Conservation (phyloP, 345 rosid genomes). For the Arabis alpina region DNA sequence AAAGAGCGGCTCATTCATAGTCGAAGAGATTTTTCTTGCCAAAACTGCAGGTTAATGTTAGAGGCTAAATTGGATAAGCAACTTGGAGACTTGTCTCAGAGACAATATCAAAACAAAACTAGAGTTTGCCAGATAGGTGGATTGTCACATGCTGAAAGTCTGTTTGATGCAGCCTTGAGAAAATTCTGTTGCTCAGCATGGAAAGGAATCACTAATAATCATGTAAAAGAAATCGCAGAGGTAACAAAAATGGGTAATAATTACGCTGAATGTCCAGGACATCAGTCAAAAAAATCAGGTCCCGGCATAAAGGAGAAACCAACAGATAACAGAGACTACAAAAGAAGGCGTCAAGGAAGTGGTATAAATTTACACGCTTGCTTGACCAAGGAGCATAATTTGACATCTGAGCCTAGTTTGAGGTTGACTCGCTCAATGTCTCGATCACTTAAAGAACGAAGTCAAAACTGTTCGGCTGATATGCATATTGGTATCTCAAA, state of each 20-base stretch:
- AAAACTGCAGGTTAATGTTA: constrained; percentile 58
- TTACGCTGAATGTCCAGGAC: too few species aligned
- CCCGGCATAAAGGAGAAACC: constrained; percentile 33
- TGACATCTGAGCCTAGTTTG: constrained; percentile 31
- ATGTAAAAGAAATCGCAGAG: too few species aligned
- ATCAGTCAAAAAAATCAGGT: too few species aligned
- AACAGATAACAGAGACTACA: too few species aligned
- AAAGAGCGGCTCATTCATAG: constrained; percentile 47
- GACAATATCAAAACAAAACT: constrained; percentile 29
- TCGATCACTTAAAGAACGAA: constrained; percentile 11
- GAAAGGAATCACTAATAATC: constrained; percentile 43
- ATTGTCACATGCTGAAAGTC: constrained; percentile 54
- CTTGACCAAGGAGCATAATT: background rate
- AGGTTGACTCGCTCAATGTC: constrained; percentile 68
- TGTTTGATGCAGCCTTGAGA: constrained; percentile 55
- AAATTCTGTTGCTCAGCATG: constrained; percentile 54
- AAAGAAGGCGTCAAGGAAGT: constrained; percentile 44
- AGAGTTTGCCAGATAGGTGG: constrained; percentile 6
- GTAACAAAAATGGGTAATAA: too few species aligned
- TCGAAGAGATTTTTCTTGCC: constrained; percentile 47
- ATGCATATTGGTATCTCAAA: background rate
- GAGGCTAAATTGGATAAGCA: constrained; percentile 59
- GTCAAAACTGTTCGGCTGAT: background rate
- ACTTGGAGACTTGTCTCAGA: constrained; percentile 63
- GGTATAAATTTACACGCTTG: constrained; percentile 39